Conservation (phyloP, 495 filamentous ascomycete genomes). For the Viridothelium virens region DNA sequence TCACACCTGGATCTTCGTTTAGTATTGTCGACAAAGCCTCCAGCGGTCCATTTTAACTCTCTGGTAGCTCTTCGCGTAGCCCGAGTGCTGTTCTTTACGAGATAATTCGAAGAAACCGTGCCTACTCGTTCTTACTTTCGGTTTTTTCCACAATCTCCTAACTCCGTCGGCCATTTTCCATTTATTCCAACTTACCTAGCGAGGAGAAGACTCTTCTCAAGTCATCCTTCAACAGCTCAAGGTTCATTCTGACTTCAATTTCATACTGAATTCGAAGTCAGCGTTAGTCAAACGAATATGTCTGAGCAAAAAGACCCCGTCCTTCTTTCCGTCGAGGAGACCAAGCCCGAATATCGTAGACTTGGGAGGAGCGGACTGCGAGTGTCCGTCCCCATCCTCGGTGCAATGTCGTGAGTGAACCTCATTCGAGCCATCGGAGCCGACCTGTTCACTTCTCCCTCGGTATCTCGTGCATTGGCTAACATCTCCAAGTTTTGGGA, state of each 20-base stretch:
- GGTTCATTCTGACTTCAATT: background rate
- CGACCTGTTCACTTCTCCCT: background rate
- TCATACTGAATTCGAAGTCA: too few species aligned
- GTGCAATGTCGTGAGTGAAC: slow-evolving; percentile 35
- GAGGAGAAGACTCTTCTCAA: background rate
- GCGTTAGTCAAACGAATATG: slow-evolving; percentile 15
- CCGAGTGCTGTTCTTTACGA: background rate
- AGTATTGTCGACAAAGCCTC: too few species aligned
- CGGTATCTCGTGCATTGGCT: slow-evolving; percentile 3
- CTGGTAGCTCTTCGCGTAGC: background rate
- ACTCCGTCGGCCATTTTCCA: background rate
- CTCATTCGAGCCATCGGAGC: slow-evolving; percentile 14
- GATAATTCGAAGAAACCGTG: too few species aligned
- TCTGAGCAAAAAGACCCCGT: slow-evolving; percentile 21
- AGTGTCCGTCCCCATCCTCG: slow-evolving; percentile 43
- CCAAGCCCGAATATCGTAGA: slow-evolving; percentile 38
- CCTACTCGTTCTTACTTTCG: too few species aligned
- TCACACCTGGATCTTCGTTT: too few species aligned
- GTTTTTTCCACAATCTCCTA: background rate
- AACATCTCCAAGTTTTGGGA: slow-evolving; percentile 33
- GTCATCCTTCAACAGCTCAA: background rate
- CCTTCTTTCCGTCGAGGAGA: slow-evolving; percentile 28
- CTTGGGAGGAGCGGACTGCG: slow-evolving; percentile 41
- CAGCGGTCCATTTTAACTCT: too few species aligned
- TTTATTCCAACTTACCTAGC: background rate